Evolutionary conservation across 2,329 filamentous ascomycete genomes (phyloP).

Genomic region (Pseudocercospora musae): DNA sequence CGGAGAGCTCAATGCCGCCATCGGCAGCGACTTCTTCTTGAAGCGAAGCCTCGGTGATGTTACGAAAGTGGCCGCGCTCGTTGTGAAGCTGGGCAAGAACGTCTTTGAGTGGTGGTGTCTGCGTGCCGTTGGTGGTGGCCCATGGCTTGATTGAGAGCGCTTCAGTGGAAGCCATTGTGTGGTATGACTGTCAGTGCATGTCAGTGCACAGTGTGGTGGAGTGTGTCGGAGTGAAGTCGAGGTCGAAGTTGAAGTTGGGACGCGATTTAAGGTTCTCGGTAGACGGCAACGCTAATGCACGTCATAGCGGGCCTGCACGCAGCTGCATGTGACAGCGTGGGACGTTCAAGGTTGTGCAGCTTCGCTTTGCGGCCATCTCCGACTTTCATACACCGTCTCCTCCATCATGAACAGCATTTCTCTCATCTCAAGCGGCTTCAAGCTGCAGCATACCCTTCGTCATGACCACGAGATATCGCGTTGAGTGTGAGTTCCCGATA

Average conservation of each 20-base stretch:
- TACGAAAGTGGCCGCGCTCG: conserved; percentile 77
- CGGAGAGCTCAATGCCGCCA: conserved; percentile 38
- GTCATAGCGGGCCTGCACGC: background rate
- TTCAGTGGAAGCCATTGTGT: conserved; percentile 18
- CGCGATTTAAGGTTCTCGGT: background rate
- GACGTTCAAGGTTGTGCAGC: background rate
- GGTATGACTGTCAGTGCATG: background rate
- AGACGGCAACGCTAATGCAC: background rate
- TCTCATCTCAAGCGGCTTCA: background rate
- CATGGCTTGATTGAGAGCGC: conserved; percentile 62
- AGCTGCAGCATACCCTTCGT: background rate
- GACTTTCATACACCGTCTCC: background rate
- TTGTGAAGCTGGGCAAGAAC: conserved; percentile 76
- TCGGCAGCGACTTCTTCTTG: conserved; percentile 62
- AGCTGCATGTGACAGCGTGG: background rate
- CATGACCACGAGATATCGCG: conserved; percentile 41
- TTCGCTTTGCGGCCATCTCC: conserved; percentile 7
- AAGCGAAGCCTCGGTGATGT: conserved; percentile 71
- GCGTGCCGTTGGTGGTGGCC: conserved; percentile 52
- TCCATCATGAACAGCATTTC: background rate
- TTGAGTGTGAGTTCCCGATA: conserved; percentile 34
- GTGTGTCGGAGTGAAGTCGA: background rate
- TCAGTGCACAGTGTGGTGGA: background rate
- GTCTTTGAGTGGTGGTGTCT: conserved; percentile 61
- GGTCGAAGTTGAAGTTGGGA: background rate